Conservation (phyloP, 345 rosid species). For the Laguncularia racemosa region DNA sequence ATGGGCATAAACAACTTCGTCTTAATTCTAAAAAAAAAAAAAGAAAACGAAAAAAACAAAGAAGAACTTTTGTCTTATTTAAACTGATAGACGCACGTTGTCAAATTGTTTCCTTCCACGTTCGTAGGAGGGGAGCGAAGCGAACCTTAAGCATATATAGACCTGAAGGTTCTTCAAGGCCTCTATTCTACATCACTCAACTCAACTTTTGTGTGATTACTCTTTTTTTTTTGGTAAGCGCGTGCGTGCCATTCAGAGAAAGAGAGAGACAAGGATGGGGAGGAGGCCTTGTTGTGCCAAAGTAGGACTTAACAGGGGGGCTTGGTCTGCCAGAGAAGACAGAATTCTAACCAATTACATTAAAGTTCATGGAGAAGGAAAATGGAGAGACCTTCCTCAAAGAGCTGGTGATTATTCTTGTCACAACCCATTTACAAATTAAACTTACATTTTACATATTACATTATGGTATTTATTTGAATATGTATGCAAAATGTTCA, state of each 20-base stretch:
- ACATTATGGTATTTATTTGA: background rate
- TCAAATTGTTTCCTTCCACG: background rate
- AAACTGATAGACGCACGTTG: background rate
- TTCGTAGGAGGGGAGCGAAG: too few species aligned
- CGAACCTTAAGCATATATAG: too few species aligned
- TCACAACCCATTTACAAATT: too few species aligned
- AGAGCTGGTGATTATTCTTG: slow-evolving; percentile 17
- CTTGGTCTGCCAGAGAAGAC: slow-evolving; percentile 29
- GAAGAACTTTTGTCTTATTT: too few species aligned
- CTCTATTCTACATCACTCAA: too few species aligned
- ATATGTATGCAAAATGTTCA: too few species aligned
- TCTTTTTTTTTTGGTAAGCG: too few species aligned
- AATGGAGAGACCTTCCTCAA: slow-evolving; percentile 29
- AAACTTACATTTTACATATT: background rate
- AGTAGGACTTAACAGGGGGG: slow-evolving; percentile 17
- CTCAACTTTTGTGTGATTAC: too few species aligned
- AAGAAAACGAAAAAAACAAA: too few species aligned
- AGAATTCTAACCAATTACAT: slow-evolving; percentile 19
- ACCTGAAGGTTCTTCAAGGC: too few species aligned
- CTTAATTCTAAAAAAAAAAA: too few species aligned
- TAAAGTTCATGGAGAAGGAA: slow-evolving; percentile 27
- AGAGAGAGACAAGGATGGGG: slow-evolving; percentile 11
- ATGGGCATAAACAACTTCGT: too few species aligned
- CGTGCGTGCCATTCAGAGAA: background rate
- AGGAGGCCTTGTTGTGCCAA: slow-evolving; percentile 22